phyloP scores from a whole-genome alignment of 768 basidiomycete species.

The Boletus reticulatus region DNA sequence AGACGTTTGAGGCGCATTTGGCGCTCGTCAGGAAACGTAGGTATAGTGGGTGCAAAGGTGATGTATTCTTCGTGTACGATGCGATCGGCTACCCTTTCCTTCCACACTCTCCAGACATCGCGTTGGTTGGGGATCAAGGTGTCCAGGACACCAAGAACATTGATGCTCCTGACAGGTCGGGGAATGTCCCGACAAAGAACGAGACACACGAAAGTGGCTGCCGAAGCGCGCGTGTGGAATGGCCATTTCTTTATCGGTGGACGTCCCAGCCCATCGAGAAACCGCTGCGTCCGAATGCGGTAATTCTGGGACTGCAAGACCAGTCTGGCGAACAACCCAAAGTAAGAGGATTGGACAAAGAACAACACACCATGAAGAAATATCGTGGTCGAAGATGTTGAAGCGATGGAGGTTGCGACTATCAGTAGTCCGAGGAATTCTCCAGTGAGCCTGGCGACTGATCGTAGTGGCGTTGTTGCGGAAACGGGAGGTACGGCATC shows the following conservation, averaged over 20 bases:
- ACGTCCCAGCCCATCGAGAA: slow-evolving; percentile 2
- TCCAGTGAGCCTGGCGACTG: slow-evolving; percentile 3
- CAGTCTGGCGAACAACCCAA: slow-evolving; percentile 15
- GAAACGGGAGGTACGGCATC: not conserved
- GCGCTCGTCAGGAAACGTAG: slow-evolving; percentile 10
- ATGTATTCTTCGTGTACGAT: slow-evolving; percentile 11
- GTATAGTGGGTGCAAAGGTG: slow-evolving; percentile 14
- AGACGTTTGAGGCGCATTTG: slow-evolving; percentile 9
- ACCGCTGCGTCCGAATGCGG: slow-evolving; percentile 13
- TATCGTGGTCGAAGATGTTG: not conserved
- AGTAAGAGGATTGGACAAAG: slow-evolving; percentile 15
- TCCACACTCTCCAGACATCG: slow-evolving; percentile 16
- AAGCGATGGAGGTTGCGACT: not conserved
- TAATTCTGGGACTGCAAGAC: slow-evolving; percentile 15
- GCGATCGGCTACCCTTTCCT: slow-evolving; percentile 17
- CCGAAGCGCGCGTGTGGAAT: slow-evolving; percentile 14
- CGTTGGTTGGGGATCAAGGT: slow-evolving; percentile 12
- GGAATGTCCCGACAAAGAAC: slow-evolving; percentile 11
- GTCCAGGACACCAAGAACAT: slow-evolving; percentile 12
- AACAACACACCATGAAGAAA: slow-evolving; percentile 8
- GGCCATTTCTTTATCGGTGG: slow-evolving; percentile 14
- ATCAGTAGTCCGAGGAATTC: slow-evolving; percentile 12
- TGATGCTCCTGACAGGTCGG: slow-evolving; percentile 12
- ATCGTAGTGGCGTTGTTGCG: slow-evolving; percentile 7
- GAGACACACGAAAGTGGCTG: slow-evolving; percentile 17